These are phyloP conservation scores for Uronychia setigera DNA, from an alignment of 73 alveolate species.

Conservation along the genomic window DNA sequence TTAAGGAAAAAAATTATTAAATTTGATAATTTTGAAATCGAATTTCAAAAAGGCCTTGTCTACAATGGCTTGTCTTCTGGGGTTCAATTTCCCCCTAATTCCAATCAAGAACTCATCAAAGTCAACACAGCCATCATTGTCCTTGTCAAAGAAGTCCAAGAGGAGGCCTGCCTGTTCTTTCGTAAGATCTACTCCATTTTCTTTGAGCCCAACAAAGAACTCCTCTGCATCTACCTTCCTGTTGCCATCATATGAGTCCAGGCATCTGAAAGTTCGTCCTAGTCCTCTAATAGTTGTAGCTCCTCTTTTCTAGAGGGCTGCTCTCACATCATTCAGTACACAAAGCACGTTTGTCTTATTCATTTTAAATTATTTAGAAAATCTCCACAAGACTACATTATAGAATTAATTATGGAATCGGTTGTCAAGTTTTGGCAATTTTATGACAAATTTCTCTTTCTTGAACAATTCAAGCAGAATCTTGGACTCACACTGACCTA, in stretches of 20 bases:
- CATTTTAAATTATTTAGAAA: too few relatives aligned
- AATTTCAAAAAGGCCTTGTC: constrained; percentile 91
- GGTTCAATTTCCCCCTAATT: constrained; percentile 93
- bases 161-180: constrained; percentile 84
- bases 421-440: too few relatives aligned
- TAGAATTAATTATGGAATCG: too few relatives aligned
- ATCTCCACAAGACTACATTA: too few relatives aligned
- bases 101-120: constrained; percentile 95
- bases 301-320: constrained; percentile 75
- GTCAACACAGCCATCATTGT: constrained; percentile 88
- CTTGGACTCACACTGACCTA: too few relatives aligned
- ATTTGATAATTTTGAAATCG: too few relatives aligned
- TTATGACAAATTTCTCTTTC: too few relatives aligned
- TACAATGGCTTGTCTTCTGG: constrained; percentile 80
- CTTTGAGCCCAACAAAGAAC: constrained; percentile 87
- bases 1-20: too few relatives aligned
- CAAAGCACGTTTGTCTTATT: constrained; percentile 3
- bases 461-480: too few relatives aligned
- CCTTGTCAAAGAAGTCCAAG: constrained; percentile 77
- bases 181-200: constrained; percentile 88
- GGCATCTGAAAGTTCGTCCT: constrained; percentile 86
- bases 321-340: constrained; percentile 33
- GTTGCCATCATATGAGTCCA: constrained; percentile 91
- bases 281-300: constrained; percentile 81
- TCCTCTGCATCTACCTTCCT: constrained; percentile 90